Percentiles rank a stretch among this genome's conserved stretches.
phyloP scores from a whole-genome alignment of 352 stramenopile genomes.

The Pythium aquatile region DNA sequence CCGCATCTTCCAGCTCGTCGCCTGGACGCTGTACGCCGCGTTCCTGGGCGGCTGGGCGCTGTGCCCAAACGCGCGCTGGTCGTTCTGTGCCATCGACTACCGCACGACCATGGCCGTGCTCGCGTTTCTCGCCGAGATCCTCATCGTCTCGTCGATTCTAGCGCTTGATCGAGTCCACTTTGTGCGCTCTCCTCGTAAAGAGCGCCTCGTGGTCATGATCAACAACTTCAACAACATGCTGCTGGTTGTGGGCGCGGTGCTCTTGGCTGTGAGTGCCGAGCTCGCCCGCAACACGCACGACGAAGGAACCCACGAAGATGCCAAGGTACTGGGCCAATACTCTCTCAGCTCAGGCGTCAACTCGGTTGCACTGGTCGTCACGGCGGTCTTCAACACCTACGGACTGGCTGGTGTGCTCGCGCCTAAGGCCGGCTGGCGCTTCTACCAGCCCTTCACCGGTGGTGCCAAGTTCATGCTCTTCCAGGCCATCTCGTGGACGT shows the following conservation, averaged over 20 bases:
- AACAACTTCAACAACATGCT: constrained; percentile 90
- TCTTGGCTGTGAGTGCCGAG: constrained; percentile 63
- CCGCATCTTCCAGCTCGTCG: constrained; percentile 63
- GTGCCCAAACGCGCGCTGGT: constrained; percentile 32
- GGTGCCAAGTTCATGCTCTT: constrained; percentile 71
- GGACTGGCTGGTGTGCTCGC: constrained; percentile 69
- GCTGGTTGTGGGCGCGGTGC: constrained; percentile 60
- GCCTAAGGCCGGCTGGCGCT: constrained; percentile 76
- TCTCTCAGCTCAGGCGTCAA: constrained; percentile 55
- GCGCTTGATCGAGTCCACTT: constrained; percentile 51
- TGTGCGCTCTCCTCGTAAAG: constrained; percentile 33
- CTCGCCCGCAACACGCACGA: constrained; percentile 38
- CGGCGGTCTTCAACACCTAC: constrained; percentile 82
- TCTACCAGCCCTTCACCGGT: constrained; percentile 83
- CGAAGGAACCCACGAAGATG: constrained; percentile 31
- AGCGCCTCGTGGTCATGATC: constrained; percentile 63
- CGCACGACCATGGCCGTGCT: constrained; percentile 54
- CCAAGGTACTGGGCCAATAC: constrained; percentile 34
- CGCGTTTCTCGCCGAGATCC: constrained; percentile 69
- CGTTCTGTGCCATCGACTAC: constrained; percentile 44
- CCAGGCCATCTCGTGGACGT: constrained; percentile 78
- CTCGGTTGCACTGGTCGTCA: constrained; percentile 70
- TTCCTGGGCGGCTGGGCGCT: constrained; percentile 47
- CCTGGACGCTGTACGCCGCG: constrained; percentile 54
- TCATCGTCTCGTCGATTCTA: constrained; percentile 79